Conservation (phyloP, 768 basidiomycete genomes). For the Rhodotorula kratochvilovae region DNA sequence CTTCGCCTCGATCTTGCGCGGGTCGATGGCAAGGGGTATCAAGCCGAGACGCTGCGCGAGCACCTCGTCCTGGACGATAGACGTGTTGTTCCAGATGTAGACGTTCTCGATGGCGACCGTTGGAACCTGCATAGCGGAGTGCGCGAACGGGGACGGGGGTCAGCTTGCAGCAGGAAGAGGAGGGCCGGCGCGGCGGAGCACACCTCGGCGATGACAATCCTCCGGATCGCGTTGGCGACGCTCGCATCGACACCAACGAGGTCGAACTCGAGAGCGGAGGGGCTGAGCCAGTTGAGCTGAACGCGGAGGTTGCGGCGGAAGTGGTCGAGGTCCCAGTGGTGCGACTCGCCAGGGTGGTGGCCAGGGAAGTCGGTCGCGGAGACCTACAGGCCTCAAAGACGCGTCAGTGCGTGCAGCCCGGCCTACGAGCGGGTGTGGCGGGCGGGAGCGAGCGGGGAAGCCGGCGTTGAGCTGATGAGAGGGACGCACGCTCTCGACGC, state of each 20-base stretch:
- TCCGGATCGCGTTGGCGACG: constrained; percentile 87
- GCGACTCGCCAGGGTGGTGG: constrained; percentile 75
- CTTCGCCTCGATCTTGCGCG: constrained; percentile 58
- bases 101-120: constrained; percentile 84
- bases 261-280: constrained; percentile 72
- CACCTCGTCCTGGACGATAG: constrained; percentile 88
- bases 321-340: constrained; percentile 70
- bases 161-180: not conserved
- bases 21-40: constrained; percentile 82
- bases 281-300: constrained; percentile 53
- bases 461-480: not conserved
- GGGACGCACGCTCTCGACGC: constrained; percentile 36
- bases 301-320: constrained; percentile 57
- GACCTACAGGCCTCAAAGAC: constrained; percentile 61
- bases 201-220: constrained; percentile 92
- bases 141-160: not conserved
- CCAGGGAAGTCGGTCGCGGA: constrained; percentile 89
- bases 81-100: constrained; percentile 91
- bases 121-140: constrained; percentile 62
- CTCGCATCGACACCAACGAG: constrained; percentile 91
- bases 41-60: constrained; percentile 87
- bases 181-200: constrained; percentile 36
- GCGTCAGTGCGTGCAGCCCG: no score
- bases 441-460: not conserved
- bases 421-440: no score